Evolutionary conservation across 1,139 yeast genomes (phyloP).

Genomic region (Geotrichum cucujoidarum): DNA sequence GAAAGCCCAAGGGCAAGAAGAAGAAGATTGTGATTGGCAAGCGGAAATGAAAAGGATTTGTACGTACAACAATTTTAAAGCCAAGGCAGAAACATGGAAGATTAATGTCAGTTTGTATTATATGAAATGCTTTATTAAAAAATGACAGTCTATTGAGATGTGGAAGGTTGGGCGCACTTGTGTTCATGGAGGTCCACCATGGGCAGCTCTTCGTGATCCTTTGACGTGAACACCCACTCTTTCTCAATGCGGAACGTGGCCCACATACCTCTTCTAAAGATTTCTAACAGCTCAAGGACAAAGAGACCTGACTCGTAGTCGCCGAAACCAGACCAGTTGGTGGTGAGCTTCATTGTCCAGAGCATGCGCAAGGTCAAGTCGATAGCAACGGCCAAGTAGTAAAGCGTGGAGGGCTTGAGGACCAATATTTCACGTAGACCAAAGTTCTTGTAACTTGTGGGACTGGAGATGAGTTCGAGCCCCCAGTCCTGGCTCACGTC

Average conservation of each 20-base stretch:
- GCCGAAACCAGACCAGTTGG: slow-evolving; percentile 32
- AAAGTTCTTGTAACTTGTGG: slow-evolving; percentile 16
- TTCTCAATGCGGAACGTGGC: slow-evolving; percentile 76
- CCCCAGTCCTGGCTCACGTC: slow-evolving; percentile 89
- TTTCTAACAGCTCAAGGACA: slow-evolving; percentile 63
- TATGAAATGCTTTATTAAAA: too few relatives aligned
- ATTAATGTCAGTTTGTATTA: too few relatives aligned
- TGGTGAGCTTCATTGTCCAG: slow-evolving; percentile 58
- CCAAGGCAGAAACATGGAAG: too few relatives aligned
- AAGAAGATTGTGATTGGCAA: slow-evolving; percentile 5
- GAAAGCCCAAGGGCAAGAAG: neutral
- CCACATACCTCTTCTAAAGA: slow-evolving; percentile 86
- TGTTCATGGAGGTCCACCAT: neutral
- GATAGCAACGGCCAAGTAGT: slow-evolving; percentile 50
- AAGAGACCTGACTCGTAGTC: slow-evolving; percentile 59
- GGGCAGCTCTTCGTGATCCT: neutral
- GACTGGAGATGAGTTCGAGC: slow-evolving; percentile 41
- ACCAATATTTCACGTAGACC: slow-evolving; percentile 19
- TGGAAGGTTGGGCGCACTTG: neutral
- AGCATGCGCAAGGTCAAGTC: slow-evolving; percentile 67
- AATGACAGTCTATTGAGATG: neutral
- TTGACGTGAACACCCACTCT: slow-evolving; percentile 44
- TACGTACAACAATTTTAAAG: too few relatives aligned
- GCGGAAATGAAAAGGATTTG: neutral
- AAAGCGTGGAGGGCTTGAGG: slow-evolving; percentile 35